Conservation (phyloP, 345 rosid species). For the Camelina sativa region DNA sequence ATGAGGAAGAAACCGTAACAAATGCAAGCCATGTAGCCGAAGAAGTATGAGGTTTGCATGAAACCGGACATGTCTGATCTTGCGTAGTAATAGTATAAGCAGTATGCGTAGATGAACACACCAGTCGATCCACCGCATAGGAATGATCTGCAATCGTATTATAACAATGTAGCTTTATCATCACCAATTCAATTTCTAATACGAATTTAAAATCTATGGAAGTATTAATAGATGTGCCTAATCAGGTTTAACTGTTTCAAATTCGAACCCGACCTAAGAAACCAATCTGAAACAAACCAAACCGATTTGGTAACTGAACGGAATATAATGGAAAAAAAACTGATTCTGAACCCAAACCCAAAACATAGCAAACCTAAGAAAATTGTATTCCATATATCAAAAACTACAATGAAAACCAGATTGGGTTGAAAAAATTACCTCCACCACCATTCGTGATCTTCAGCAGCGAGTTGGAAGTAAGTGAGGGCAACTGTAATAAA, state of each 20-base stretch:
- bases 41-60: constrained; percentile 90
- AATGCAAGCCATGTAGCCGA: constrained; percentile 88
- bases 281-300: not conserved
- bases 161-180: not conserved
- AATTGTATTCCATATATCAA: not conserved
- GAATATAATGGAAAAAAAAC: too few species aligned
- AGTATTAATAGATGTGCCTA: not conserved
- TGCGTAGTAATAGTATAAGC: constrained; percentile 77
- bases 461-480: constrained; percentile 89
- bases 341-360: not conserved
- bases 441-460: constrained; percentile 96
- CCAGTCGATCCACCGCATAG: constrained; percentile 90
- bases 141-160: constrained; percentile 57
- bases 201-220: not conserved
- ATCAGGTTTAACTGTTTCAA: not conserved
- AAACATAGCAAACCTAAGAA: not conserved
- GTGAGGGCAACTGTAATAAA: constrained; percentile 85
- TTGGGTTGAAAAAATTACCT: constrained; percentile 50
- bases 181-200: not conserved
- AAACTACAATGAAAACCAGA: not conserved
- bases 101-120: constrained; percentile 69
- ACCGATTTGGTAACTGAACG: too few species aligned
- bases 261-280: not conserved
- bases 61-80: constrained; percentile 86
- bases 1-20: constrained; percentile 87